Evolutionary conservation across 768 basidiomycete genomes (phyloP).

Genomic region (Pisolithus albus): DNA sequence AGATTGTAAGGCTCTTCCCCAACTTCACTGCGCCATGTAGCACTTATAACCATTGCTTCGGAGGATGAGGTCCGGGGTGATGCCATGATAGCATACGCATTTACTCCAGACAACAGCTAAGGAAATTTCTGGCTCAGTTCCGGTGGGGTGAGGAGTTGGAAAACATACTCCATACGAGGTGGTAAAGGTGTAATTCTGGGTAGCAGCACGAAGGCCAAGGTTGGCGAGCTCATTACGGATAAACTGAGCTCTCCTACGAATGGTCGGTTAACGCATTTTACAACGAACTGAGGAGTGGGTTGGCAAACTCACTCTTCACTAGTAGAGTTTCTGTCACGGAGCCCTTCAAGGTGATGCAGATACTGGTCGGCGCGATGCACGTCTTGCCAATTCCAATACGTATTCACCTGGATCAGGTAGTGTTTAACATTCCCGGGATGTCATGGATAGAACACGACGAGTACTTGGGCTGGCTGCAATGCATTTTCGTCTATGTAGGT

Average conservation of each 20-base stretch:
- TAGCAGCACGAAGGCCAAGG: constrained; percentile 64
- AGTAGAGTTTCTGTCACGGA: constrained; percentile 58
- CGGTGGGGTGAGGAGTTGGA: background rate
- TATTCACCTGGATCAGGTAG: constrained; percentile 59
- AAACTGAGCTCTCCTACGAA: constrained; percentile 57
- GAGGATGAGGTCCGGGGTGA: constrained; percentile 90
- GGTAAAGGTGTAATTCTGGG: constrained; percentile 59
- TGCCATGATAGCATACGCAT: constrained; percentile 74
- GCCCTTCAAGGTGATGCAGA: constrained; percentile 57
- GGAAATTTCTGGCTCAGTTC: constrained; percentile 3
- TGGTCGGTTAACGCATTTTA: background rate
- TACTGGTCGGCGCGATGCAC: constrained; percentile 84
- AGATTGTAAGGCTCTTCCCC: constrained; percentile 62
- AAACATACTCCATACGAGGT: constrained; percentile 42
- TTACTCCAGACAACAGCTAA: constrained; percentile 58
- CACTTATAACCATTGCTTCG: constrained; percentile 87
- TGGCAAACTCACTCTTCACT: constrained; percentile 57
- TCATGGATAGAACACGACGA: constrained; percentile 2
- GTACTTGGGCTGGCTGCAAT: constrained; percentile 84
- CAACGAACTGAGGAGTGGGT: background rate
- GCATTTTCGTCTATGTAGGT: constrained; percentile 96
- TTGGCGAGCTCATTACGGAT: constrained; percentile 61
- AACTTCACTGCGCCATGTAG: constrained; percentile 76
- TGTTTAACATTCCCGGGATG: background rate
- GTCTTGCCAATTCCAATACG: constrained; percentile 87